Percentiles rank a stretch among this genome's conserved stretches.
phyloP scores from a whole-genome alignment of 164 flowering plant genomes.

The Liquidambar formosana region DNA sequence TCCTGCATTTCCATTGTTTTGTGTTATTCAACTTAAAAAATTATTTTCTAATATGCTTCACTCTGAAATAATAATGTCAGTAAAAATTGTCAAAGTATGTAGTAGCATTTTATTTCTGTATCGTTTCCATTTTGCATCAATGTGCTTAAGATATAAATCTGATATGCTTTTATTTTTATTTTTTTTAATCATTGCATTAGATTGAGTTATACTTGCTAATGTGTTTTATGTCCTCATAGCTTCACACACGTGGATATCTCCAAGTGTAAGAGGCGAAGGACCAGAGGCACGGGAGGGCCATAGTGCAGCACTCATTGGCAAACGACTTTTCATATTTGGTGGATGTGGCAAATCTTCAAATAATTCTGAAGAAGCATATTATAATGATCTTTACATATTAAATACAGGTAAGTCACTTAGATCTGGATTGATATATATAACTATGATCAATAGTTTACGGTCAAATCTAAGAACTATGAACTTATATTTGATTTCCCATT shows the following conservation, averaged over 20 bases:
- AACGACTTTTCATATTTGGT: constrained; percentile 85
- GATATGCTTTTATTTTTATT: neutral
- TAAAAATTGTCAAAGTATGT: neutral
- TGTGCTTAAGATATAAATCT: neutral
- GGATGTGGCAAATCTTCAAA: constrained; percentile 83
- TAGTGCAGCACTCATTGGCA: constrained; percentile 83
- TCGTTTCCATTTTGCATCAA: neutral
- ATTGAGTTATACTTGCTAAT: constrained; percentile 8
- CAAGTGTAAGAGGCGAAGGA: constrained; percentile 74
- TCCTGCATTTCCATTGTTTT: neutral
- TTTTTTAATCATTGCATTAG: neutral
- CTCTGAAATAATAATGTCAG: neutral
- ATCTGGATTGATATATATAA: neutral
- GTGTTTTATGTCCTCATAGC: constrained; percentile 37
- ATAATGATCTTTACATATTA: constrained; percentile 81
- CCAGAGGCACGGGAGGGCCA: constrained; percentile 97
- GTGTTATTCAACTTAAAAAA: neutral
- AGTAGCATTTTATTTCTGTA: no score
- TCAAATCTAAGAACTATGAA: neutral
- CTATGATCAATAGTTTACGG: neutral
- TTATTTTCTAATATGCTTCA: neutral
- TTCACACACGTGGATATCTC: constrained; percentile 79
- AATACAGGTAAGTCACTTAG: constrained; percentile 61
- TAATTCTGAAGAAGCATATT: constrained; percentile 62
- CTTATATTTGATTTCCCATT: neutral